phyloP scores from a whole-genome alignment of 2,329 filamentous ascomycete genomes.

The Decorospora gaudefroyi region DNA sequence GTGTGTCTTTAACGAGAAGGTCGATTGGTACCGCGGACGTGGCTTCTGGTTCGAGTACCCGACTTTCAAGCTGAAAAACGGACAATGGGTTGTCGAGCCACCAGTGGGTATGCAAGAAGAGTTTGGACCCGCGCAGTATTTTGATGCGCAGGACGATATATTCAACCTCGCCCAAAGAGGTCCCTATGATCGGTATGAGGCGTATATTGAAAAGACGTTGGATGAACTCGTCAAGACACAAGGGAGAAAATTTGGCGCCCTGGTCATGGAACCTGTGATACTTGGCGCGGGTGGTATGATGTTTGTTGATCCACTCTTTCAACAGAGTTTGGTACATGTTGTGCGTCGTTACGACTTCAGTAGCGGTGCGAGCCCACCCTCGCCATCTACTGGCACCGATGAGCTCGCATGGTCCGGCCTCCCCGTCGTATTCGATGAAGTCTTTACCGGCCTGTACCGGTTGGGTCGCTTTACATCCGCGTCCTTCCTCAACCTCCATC shows the following conservation, averaged over 20 bases:
- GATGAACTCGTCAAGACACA: constrained; percentile 57
- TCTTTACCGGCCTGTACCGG: constrained; percentile 84
- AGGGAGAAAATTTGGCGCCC: constrained; percentile 71
- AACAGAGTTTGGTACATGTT: constrained; percentile 69
- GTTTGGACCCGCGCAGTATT: constrained; percentile 51
- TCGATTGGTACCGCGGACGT: constrained; percentile 81
- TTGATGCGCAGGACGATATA: constrained; percentile 40
- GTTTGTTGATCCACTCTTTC: constrained; percentile 82
- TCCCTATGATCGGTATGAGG: constrained; percentile 56
- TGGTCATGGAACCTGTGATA: constrained; percentile 80
- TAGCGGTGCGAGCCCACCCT: constrained; percentile 10
- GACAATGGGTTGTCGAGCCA: constrained; percentile 67
- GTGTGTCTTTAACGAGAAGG: constrained; percentile 75
- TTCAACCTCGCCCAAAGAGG: constrained; percentile 51
- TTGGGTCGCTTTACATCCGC: constrained; percentile 73
- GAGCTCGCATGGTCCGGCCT: constrained; percentile 67
- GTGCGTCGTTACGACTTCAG: constrained; percentile 66
- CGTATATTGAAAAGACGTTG: constrained; percentile 63
- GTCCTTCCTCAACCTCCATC: constrained; percentile 68
- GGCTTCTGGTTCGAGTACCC: constrained; percentile 85
- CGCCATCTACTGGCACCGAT: neutral
- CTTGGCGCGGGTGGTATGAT: constrained; percentile 84
- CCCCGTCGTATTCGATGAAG: constrained; percentile 81
- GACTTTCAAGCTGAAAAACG: constrained; percentile 67
- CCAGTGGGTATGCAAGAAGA: constrained; percentile 56